Evolutionary conservation across 257 asterid genomes (phyloP), one percentile per base, ranked within the genome.

Genomic region (Gynochthodes officinalis): DNA sequence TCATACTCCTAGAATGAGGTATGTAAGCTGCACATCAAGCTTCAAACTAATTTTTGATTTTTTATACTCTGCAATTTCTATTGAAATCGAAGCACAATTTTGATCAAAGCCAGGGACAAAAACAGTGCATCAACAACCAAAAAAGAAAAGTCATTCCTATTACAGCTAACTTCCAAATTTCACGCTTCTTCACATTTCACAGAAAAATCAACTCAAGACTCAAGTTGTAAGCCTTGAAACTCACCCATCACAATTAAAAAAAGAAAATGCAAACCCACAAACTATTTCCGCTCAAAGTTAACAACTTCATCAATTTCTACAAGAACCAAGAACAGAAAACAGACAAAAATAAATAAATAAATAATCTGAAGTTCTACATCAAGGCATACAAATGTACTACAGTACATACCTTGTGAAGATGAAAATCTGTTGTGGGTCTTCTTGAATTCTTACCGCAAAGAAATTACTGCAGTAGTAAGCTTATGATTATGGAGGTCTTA

Each of bases 341-440:
- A 61, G 28, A 61, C 46, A 46, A 48, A 63, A 15, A 13, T n/a
- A n/a, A n/a, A n/a, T n/a, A 13, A 4, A 13, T 3, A n/a, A 2
- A 25, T n/a, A n/a, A n/a, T n/a, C n/a, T n/a, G n/a, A 1, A 25
- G 63, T 0, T 44, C 52, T 19, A n/a, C 23, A 16, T 4, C 44
- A 21, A 27, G 53, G 32, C 58, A 3, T 10, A 59, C 21, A 19
- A 69, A 76, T 25, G 61, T 37, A 23, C 9, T 62, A 35, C 73
- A 79, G 69, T n/a, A 44, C 71, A 35, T 82, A 86, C 88, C 90
- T 86, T 37, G 61, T 62, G 76, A 28, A 55, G 73, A 27, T 28
- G 33, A n/a, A 73, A 53, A 67, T n/a, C 64, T 70, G 53, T 64
- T 46, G 33, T 48, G 80, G 74, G 80, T 58, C 64, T 69, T 66